Percentiles rank a stretch among this genome's conserved stretches.
Evolutionary conservation across 1,284 basidiomycete genomes (phyloP).

Genomic region (Cutaneotrichosporon cavernicola): DNA sequence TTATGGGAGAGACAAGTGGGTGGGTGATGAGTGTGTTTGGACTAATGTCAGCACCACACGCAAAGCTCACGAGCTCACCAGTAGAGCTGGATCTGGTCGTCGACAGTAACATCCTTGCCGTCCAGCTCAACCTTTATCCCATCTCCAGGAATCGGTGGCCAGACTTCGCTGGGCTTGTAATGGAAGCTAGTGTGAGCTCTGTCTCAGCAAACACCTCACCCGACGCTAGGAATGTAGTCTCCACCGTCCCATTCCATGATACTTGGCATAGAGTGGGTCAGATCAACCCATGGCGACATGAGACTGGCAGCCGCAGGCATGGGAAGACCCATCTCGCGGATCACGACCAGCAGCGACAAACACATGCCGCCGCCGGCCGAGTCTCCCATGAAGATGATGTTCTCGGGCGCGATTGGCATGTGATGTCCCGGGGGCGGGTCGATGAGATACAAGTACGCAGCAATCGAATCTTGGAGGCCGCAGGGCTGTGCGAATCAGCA

Average conservation of each 20-base stretch:
- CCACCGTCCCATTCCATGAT: slow-evolving; percentile 55
- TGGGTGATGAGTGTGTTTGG: slow-evolving; percentile 56
- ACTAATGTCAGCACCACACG: slow-evolving; percentile 23
- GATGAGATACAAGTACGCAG: slow-evolving; percentile 64
- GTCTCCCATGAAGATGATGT: slow-evolving; percentile 83
- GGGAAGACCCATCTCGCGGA: slow-evolving; percentile 80
- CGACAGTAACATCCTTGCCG: slow-evolving; percentile 35
- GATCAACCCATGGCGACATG: slow-evolving; percentile 87
- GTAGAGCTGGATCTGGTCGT: slow-evolving; percentile 58
- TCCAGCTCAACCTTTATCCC: slow-evolving; percentile 42
- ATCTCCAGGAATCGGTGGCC: slow-evolving; percentile 48
- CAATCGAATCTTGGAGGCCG: slow-evolving; percentile 52
- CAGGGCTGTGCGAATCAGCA: slow-evolving; percentile 55
- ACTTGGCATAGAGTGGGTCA: slow-evolving; percentile 91
- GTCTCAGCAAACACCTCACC: slow-evolving; percentile 28
- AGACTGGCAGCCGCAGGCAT: slow-evolving; percentile 78
- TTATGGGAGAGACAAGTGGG: slow-evolving; percentile 57
- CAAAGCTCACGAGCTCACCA: slow-evolving; percentile 35
- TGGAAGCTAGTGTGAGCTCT: slow-evolving; percentile 42
- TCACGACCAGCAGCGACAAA: slow-evolving; percentile 77
- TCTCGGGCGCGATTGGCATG: slow-evolving; percentile 70
- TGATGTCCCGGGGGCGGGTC: slow-evolving; percentile 63
- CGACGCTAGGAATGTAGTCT: slow-evolving; percentile 47
- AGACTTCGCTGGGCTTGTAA: slow-evolving; percentile 49
- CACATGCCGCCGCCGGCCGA: slow-evolving; percentile 89